Conservation (phyloP, 805 yeast genomes). For the Kodamaea restingae region DNA sequence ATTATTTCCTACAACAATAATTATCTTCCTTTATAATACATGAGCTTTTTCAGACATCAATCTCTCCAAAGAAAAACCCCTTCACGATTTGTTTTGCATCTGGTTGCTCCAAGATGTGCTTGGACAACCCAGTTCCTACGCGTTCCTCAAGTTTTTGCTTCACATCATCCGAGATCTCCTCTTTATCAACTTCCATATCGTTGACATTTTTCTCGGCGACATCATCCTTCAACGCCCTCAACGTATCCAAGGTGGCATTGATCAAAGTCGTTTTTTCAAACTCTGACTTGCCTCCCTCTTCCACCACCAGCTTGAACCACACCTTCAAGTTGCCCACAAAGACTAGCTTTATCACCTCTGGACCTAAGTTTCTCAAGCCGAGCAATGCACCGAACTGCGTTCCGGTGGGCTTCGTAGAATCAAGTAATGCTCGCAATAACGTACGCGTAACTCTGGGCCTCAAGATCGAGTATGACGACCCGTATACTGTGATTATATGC, state of each 20-base stretch:
- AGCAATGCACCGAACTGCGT: constrained; percentile 89
- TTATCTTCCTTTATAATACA: constrained; percentile 4
- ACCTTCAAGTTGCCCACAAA: constrained; percentile 78
- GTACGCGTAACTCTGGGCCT: constrained; percentile 95
- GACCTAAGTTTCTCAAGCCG: constrained; percentile 80
- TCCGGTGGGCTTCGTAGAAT: constrained; percentile 76
- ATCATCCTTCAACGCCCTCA: constrained; percentile 43
- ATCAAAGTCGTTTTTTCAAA: constrained; percentile 47
- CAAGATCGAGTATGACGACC: constrained; percentile 80
- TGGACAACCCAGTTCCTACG: constrained; percentile 58
- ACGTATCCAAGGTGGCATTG: constrained; percentile 48
- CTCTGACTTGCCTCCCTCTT: constrained; percentile 34
- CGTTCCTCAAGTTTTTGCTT: constrained; percentile 47
- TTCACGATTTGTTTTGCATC: constrained; percentile 50
- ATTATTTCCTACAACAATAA: not conserved
- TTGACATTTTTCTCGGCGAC: constrained; percentile 15
- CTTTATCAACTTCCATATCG: constrained; percentile 31
- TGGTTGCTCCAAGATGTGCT: constrained; percentile 42
- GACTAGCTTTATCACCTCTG: constrained; percentile 80
- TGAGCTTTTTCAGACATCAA: constrained; percentile 9
- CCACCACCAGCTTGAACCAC: constrained; percentile 68
- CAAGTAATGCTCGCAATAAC: constrained; percentile 82
- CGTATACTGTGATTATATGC: constrained; percentile 74
- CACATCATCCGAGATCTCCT: constrained; percentile 28
- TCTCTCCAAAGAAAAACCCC: constrained; percentile 74